These are phyloP conservation scores for Rhizopogon sp. DNA, from an alignment of 768 basidiomycete genomes.

Conservation along the genomic window DNA sequence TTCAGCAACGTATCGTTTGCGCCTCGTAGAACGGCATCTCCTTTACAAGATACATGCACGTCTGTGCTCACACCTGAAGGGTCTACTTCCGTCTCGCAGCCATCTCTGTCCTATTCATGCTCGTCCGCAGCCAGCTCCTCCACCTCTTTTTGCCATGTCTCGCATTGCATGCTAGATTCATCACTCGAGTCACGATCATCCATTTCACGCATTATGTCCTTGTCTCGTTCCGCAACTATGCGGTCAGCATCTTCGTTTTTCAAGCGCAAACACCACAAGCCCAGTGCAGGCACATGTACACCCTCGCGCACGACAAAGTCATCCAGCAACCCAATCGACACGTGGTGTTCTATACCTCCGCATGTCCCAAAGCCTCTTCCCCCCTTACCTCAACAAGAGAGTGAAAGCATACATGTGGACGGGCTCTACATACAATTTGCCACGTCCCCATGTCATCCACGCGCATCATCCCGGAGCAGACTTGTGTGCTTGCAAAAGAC, in stretches of 20 bases:
- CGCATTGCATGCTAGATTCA: not conserved
- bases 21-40: not conserved
- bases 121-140: constrained; percentile 9
- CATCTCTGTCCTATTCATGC: constrained; percentile 2
- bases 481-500: constrained; percentile 28
- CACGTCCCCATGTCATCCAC: not conserved
- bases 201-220: constrained; percentile 4
- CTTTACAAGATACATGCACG: not conserved
- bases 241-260: constrained; percentile 19
- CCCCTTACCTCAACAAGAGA: constrained; percentile 4
- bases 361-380: constrained; percentile 15
- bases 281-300: not conserved
- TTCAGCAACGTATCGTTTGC: constrained; percentile 23
- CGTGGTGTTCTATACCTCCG: constrained; percentile 5
- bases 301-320: not conserved
- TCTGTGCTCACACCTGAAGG: not conserved
- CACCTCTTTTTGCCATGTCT: constrained; percentile 24
- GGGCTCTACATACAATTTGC: constrained; percentile 24
- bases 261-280: constrained; percentile 14
- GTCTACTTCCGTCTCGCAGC: constrained; percentile 1
- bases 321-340: constrained; percentile 2
- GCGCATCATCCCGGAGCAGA: constrained; percentile 16
- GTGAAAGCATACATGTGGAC: constrained; percentile 4
- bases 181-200: constrained; percentile 14
- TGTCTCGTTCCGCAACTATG: constrained; percentile 10